Percentiles rank a stretch among this genome's conserved stretches.
These are phyloP conservation scores for Thuja plicata DNA, from an alignment of 83 land plant species.

Conservation along the genomic window DNA sequence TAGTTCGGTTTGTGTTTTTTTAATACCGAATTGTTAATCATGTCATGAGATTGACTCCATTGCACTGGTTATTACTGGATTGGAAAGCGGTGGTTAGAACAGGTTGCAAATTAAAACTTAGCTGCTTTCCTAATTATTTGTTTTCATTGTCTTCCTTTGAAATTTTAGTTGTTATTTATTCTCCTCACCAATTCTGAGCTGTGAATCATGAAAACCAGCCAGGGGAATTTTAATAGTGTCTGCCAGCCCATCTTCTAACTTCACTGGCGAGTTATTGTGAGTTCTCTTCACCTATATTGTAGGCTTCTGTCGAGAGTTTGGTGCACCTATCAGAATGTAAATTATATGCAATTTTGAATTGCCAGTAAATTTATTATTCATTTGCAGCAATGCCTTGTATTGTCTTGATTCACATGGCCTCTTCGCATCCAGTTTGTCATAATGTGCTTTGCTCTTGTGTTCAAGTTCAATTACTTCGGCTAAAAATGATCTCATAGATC, in stretches of 20 bases:
- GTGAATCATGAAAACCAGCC: neutral
- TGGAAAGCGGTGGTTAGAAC: neutral
- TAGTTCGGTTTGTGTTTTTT: neutral
- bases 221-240: neutral
- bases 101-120: neutral
- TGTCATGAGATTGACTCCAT: neutral
- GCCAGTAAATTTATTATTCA: neutral
- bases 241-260: neutral
- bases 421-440: neutral
- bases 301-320: neutral
- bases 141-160: neutral
- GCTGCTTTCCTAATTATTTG: neutral
- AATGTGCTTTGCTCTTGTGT: neutral
- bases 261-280: neutral
- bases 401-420: neutral
- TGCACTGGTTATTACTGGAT: neutral
- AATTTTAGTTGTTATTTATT: neutral
- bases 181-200: neutral
- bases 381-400: neutral
- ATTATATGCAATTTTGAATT: neutral
- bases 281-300: neutral
- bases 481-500: neutral
- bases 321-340: neutral
- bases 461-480: neutral
- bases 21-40: neutral